These are phyloP conservation scores for Protomyces macrosporus DNA, from an alignment of 1,139 yeast species.

Conservation along the genomic window DNA sequence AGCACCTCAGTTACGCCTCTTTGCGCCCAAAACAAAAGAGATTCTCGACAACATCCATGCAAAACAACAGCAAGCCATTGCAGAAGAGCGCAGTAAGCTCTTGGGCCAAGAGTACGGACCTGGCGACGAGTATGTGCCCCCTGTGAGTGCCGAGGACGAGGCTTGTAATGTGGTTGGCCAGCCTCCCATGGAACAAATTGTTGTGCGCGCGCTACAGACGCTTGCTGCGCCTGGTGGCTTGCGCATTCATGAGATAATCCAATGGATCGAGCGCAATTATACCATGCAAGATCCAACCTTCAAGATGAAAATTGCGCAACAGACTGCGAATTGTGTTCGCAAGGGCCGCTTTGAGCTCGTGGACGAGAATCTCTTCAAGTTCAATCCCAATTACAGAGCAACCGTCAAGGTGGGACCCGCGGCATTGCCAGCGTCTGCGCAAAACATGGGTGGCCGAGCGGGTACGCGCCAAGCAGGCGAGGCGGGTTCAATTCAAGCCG, in stretches of 20 bases:
- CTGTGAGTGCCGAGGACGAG: neutral
- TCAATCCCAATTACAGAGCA: neutral
- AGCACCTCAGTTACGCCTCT: conserved; percentile 31
- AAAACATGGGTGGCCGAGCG: neutral
- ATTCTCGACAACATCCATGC: conserved; percentile 22
- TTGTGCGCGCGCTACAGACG: neutral
- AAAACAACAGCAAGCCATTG: conserved; percentile 25
- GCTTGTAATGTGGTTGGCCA: neutral
- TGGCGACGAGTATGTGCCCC: conserved; percentile 10
- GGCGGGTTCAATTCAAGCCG: neutral
- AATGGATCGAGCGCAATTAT: neutral
- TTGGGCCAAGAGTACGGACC: conserved; percentile 4
- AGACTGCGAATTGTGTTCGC: neutral
- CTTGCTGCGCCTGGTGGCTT: neutral
- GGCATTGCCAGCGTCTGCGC: neutral
- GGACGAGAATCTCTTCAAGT: neutral
- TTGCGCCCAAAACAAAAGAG: conserved; percentile 31
- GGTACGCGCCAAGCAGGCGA: neutral
- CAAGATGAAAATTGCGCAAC: neutral
- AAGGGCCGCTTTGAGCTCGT: neutral
- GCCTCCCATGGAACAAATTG: neutral
- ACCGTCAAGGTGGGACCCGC: neutral
- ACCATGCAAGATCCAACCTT: neutral
- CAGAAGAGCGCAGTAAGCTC: conserved; percentile 8
- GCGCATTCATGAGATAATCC: neutral